These are phyloP conservation scores for Epichloe scottii DNA, from an alignment of 2,329 filamentous ascomycete species.

Conservation along the genomic window DNA sequence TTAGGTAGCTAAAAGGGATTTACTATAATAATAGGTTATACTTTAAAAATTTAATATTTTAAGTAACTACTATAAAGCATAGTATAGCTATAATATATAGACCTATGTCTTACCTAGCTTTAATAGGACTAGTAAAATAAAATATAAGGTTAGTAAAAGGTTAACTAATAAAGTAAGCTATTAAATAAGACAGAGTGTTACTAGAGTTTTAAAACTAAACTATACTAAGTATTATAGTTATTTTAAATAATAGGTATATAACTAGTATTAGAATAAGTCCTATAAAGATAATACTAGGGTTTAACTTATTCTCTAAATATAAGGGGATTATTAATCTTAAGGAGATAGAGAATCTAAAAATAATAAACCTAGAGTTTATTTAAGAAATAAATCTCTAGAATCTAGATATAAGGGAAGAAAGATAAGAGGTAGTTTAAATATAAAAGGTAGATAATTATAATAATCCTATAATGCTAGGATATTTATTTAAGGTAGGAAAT, in stretches of 20 bases:
- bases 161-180: not conserved
- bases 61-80: not conserved
- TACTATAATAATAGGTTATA: not conserved
- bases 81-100: no score
- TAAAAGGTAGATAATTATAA: no score
- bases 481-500: no score
- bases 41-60: not conserved
- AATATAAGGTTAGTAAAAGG: not conserved
- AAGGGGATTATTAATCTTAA: not conserved
- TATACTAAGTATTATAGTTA: not conserved
- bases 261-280: not conserved
- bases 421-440: no score
- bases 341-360: not conserved
- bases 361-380: not conserved
- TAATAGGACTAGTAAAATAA: not conserved
- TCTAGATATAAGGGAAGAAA: no score
- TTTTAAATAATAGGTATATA: not conserved
- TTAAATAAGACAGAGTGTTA: not conserved
- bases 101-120: not conserved
- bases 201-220: not conserved
- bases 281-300: not conserved
- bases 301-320: not conserved
- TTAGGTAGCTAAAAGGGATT: not conserved
- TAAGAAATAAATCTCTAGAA: no score
- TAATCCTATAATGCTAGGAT: no score